Conservation (phyloP, 257 asterid species). For the Nicotiana obtusifolia region DNA sequence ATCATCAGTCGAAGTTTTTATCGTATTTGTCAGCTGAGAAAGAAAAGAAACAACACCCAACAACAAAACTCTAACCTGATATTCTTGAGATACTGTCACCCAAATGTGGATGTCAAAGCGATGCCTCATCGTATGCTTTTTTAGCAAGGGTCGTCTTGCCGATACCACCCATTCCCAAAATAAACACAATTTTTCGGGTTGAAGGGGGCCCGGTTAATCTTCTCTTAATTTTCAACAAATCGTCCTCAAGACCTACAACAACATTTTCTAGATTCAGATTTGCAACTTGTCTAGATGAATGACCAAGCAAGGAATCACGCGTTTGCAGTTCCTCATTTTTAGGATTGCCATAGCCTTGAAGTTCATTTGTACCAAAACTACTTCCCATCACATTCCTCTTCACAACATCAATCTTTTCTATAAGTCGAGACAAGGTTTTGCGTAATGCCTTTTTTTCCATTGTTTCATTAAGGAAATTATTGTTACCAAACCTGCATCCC, state of each 20-base stretch:
- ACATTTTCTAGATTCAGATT: neutral
- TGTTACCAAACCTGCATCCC: no score
- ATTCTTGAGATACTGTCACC: conserved; percentile 5
- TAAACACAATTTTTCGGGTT: neutral
- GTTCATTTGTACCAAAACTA: neutral
- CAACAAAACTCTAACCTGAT: neutral
- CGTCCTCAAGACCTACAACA: neutral
- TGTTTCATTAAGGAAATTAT: neutral
- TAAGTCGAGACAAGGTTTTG: neutral
- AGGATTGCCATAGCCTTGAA: neutral
- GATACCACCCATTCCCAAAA: neutral
- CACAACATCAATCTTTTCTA: neutral
- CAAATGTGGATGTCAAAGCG: conserved; percentile 1
- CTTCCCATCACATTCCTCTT: neutral
- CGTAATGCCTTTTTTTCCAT: neutral
- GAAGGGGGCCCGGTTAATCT: neutral
- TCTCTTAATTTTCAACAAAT: neutral
- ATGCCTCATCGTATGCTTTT: neutral
- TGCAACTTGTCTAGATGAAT: neutral
- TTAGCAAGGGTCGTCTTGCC: conserved; percentile 11
- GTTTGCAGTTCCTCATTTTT: neutral
- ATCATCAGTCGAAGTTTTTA: neutral
- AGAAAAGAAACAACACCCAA: neutral
- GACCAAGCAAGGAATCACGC: neutral
- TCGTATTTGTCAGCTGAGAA: neutral